A percentile compares a stretch with the other conserved stretches of the same genome.
phyloP scores from a whole-genome alignment of 768 basidiomycete genomes.

The Mycena galericulata region DNA sequence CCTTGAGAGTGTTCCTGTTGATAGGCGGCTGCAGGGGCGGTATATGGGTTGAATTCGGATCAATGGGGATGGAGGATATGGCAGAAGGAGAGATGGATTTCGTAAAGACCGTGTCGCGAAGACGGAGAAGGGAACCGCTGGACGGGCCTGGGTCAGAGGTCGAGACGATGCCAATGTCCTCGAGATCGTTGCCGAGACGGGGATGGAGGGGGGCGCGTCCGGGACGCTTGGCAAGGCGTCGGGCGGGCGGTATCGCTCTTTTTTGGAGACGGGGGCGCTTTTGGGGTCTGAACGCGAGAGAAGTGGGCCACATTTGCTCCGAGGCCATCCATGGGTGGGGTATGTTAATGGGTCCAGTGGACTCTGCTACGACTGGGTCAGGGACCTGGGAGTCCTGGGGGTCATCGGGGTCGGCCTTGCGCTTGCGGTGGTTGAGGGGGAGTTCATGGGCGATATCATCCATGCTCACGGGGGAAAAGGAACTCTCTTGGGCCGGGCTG shows the following conservation, averaged over 20 bases:
- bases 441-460: slow-evolving; percentile 70
- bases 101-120: slow-evolving; percentile 44
- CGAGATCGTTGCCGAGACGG: slow-evolving; percentile 55
- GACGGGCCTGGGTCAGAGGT: slow-evolving; percentile 57
- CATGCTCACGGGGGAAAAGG: slow-evolving; percentile 54
- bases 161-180: slow-evolving; percentile 60
- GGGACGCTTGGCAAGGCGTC: slow-evolving; percentile 38
- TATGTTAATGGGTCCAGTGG: slow-evolving; percentile 24
- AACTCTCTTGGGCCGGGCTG: slow-evolving; percentile 35
- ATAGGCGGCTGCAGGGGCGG: slow-evolving; percentile 82
- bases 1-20: slow-evolving; percentile 84
- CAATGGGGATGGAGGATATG: slow-evolving; percentile 53
- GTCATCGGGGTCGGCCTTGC: slow-evolving; percentile 73
- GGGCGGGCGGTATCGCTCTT: slow-evolving; percentile 29
- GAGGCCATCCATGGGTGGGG: slow-evolving; percentile 55
- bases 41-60: slow-evolving; percentile 64
- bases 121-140: slow-evolving; percentile 56
- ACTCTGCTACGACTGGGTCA: slow-evolving; percentile 49
- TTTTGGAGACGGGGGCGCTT: slow-evolving; percentile 60
- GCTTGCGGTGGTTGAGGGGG: slow-evolving; percentile 70
- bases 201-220: slow-evolving; percentile 44
- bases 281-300: slow-evolving; percentile 36
- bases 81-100: slow-evolving; percentile 45
- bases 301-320: slow-evolving; percentile 38
- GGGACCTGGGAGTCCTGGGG: slow-evolving; percentile 46